Base-by-base conservation (phyloP, 1,139 yeast species). In the Pneumocystis jirovecii region DNA sequence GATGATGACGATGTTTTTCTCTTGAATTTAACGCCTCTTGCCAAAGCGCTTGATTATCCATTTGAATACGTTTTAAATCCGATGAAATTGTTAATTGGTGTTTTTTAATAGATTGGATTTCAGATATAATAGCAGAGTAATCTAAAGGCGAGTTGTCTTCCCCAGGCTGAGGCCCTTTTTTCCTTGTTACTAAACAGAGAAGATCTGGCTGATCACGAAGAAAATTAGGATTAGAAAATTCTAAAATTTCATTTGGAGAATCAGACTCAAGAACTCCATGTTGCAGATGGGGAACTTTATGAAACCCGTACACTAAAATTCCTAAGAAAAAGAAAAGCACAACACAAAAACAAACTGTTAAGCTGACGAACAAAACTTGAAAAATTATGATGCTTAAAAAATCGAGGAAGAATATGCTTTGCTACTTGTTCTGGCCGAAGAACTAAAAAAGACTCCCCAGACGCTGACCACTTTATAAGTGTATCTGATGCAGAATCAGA, bases 321-420 rank as follows among this genome's bases (percentile, higher is more conserved):
- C 8, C 4, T 60, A 60, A 35, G 3, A 63, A 63, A 29, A 37
- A 15, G 21, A 17, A 7, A 25, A 21, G 17, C 4, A 21, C 7
- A n/a, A 5, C 12, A 37, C 40, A 10, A 45, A 35, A 37, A 12
- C 64, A 31, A 57, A 66, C 68, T 93, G 76, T 93, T 93, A 73
- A 93, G 80, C 74, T 93, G 98, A 66, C 98, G 83, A 17, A 93
- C 97, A 79, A 93, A 93, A 69, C 95, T 85, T 39, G 97, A 91
- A 77, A 93, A 91, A 75, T 93, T 91, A 70, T 89, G 87, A 75
- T 93, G 98, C 75, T 93, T 93, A 79, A 90, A 93, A 75, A 89
- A 91, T 72, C 85, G 86, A 10, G 97, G 97, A 67, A 93, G 79
- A 40, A 93, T 87, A 64, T 80, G 78, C 71, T 86, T 88, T 81